Percentiles rank a stretch among this genome's conserved stretches.
phyloP scores from a whole-genome alignment of 1,139 yeast genomes.

The Wickerhamomyces sp. region DNA sequence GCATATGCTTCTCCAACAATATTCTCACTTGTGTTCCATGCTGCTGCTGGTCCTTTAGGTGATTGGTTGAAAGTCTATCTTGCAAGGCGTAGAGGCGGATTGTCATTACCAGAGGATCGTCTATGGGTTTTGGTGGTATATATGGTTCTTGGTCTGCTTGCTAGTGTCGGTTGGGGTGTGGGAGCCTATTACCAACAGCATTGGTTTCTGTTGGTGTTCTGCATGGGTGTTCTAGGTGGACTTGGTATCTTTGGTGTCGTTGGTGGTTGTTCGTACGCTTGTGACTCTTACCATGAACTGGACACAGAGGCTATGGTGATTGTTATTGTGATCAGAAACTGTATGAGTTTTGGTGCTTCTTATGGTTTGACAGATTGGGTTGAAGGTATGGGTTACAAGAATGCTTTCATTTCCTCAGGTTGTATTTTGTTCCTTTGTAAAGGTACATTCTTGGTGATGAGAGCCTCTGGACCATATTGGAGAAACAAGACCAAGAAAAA shows the following conservation, averaged over 20 bases:
- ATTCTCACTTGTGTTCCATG: conserved; percentile 29
- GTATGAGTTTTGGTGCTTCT: conserved; percentile 42
- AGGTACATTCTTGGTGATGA: conserved; percentile 36
- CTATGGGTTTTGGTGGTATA: conserved; percentile 32
- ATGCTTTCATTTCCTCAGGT: conserved; percentile 40
- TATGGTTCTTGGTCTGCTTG: conserved; percentile 33
- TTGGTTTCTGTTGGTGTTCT: conserved; percentile 51
- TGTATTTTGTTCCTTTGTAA: conserved; percentile 38
- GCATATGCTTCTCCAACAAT: conserved; percentile 39
- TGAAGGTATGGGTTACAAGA: conserved; percentile 36
- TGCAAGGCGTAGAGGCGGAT: conserved; percentile 33
- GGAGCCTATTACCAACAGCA: conserved; percentile 36
- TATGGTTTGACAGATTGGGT: conserved; percentile 49
- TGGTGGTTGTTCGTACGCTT: conserved; percentile 46
- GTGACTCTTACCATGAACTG: conserved; percentile 49
- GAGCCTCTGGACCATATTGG: conserved; percentile 32
- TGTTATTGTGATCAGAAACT: conserved; percentile 30
- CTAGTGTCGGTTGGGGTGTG: conserved; percentile 39
- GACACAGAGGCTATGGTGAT: conserved; percentile 53
- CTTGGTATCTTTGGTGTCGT: conserved; percentile 44
- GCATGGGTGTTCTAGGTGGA: conserved; percentile 51
- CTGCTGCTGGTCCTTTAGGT: conserved; percentile 32
- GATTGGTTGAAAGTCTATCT: conserved; percentile 33
- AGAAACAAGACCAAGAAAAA: conserved; percentile 29
- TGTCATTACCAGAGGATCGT: conserved; percentile 38